Conservation (phyloP, 768 basidiomycete species). For the Mrakia gelida region DNA sequence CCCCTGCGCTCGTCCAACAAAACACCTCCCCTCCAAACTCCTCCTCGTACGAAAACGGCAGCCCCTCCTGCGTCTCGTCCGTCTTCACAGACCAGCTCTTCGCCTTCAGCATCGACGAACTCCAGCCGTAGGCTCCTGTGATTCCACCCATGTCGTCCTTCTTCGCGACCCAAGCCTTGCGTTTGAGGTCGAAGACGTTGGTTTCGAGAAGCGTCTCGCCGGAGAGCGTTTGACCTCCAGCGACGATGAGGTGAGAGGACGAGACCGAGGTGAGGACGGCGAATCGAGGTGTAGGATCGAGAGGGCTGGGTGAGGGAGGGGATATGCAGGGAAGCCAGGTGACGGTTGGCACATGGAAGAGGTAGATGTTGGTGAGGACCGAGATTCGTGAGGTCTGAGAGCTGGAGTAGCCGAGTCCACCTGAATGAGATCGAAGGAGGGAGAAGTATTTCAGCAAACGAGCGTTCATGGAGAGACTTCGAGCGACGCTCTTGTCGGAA, state of each 20-base stretch:
- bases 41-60: neutral
- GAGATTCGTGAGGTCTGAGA: neutral
- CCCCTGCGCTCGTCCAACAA: neutral
- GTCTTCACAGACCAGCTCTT: neutral
- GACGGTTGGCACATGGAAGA: neutral
- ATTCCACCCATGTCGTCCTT: neutral
- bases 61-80: neutral
- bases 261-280: neutral
- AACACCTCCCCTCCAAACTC: neutral
- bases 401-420: neutral
- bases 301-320: neutral
- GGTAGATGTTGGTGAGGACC: neutral
- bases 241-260: neutral
- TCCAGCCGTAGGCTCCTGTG: neutral
- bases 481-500: neutral
- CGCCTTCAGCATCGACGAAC: neutral
- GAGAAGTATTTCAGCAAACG: neutral
- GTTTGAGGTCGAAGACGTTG: neutral
- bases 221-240: neutral
- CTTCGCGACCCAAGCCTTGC: neutral
- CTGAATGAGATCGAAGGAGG: neutral
- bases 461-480: neutral
- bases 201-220: neutral
- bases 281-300: neutral
- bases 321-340: neutral